phyloP scores from a whole-genome alignment of 257 asterid genomes.

The Nicotiana sylvestris region DNA sequence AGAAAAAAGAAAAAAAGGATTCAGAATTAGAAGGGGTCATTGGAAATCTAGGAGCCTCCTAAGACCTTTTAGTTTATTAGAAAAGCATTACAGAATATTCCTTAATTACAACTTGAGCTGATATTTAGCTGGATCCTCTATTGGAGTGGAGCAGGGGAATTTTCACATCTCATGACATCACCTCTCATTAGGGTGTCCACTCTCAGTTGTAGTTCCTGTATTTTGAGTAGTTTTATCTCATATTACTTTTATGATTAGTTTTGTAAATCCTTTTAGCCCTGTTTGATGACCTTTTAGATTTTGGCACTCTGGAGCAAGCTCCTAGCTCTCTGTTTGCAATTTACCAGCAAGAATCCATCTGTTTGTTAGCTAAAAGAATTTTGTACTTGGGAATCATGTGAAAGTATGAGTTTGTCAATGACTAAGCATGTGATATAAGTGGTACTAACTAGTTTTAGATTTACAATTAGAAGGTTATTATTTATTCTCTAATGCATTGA shows the following conservation, averaged over 20 bases:
- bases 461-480: background rate
- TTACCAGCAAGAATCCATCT: background rate
- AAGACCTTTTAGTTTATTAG: background rate
- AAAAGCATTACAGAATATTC: background rate
- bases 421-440: background rate
- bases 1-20: background rate
- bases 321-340: background rate
- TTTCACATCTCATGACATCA: background rate
- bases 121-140: background rate
- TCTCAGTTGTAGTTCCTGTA: background rate
- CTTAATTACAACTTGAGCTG: background rate
- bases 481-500: background rate
- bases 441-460: background rate
- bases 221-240: background rate
- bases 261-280: background rate
- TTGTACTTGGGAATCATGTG: background rate
- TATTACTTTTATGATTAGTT: background rate
- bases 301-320: background rate
- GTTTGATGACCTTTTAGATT: background rate
- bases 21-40: background rate
- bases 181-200: background rate
- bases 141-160: background rate
- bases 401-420: background rate
- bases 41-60: background rate
- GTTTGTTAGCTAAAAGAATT: background rate